Evolutionary conservation across 1,284 basidiomycete genomes (phyloP).

Genomic region (Trichosporon faecale): DNA sequence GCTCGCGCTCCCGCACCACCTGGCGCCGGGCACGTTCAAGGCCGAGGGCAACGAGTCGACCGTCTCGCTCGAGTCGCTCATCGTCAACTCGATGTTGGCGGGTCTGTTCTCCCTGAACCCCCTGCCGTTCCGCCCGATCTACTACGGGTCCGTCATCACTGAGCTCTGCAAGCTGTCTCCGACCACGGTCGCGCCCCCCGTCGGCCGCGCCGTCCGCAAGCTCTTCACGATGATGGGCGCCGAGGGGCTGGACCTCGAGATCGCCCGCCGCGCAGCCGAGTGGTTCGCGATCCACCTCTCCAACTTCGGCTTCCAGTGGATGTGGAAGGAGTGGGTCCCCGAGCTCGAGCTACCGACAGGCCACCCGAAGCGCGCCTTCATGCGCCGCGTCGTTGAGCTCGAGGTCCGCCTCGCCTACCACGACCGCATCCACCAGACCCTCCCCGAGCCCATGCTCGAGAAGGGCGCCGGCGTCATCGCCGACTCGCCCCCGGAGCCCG

Average conservation of each 20-base stretch:
- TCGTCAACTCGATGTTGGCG: constrained; percentile 63
- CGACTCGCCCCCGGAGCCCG: constrained; percentile 72
- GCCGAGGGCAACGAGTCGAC: constrained; percentile 42
- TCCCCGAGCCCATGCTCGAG: constrained; percentile 71
- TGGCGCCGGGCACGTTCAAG: constrained; percentile 72
- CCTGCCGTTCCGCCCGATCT: constrained; percentile 72
- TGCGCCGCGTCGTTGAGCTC: constrained; percentile 81
- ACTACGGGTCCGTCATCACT: constrained; percentile 83
- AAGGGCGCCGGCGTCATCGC: constrained; percentile 61
- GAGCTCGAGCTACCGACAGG: constrained; percentile 68
- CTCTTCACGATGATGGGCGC: constrained; percentile 67
- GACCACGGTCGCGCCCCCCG: constrained; percentile 86
- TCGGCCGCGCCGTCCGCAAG: constrained; percentile 89
- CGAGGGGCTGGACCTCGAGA: constrained; percentile 80
- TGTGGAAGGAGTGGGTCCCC: constrained; percentile 99
- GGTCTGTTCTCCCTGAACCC: constrained; percentile 73
- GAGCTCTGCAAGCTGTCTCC: constrained; percentile 93
- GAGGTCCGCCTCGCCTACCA: constrained; percentile 91
- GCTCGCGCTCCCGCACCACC: constrained; percentile 83
- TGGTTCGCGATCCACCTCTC: constrained; percentile 97
- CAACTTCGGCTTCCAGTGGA: constrained; percentile 98
- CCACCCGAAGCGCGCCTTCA: constrained; percentile 83
- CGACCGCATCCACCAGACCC: constrained; percentile 83
- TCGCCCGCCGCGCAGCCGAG: constrained; percentile 75
- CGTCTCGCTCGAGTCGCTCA: constrained; percentile 46